These are phyloP conservation scores for Fusarium setosum DNA, from an alignment of 2,329 filamentous ascomycete species.

Conservation along the genomic window DNA sequence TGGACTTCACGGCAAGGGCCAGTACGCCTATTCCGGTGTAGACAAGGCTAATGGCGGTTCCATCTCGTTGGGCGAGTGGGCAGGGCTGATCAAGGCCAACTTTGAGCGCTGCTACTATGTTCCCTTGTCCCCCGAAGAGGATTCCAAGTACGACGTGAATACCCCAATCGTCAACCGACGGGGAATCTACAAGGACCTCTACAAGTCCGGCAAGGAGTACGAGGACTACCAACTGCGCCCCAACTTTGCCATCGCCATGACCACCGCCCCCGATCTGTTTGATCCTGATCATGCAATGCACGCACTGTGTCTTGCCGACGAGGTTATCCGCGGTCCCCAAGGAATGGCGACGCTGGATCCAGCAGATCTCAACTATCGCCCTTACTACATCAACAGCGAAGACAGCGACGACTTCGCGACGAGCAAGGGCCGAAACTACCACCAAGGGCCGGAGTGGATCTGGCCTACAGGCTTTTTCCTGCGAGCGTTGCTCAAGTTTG, in stretches of 20 bases:
- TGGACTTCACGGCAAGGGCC: slow-evolving; percentile 72
- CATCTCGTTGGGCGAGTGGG: slow-evolving; percentile 84
- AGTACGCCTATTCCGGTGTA: slow-evolving; percentile 80
- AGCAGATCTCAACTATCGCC: slow-evolving; percentile 89
- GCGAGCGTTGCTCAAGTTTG: slow-evolving; percentile 90
- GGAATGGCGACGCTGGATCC: slow-evolving; percentile 98
- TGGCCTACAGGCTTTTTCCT: slow-evolving; percentile 98
- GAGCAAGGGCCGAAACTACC: slow-evolving; percentile 95
- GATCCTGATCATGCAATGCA: slow-evolving; percentile 80
- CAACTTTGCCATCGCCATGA: slow-evolving; percentile 97
- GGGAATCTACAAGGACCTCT: slow-evolving; percentile 98
- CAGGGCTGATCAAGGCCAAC: slow-evolving; percentile 79
- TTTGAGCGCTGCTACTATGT: slow-evolving; percentile 96
- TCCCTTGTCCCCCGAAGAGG: slow-evolving; percentile 75
- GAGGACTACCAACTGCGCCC: slow-evolving; percentile 96
- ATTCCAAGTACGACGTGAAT: slow-evolving; percentile 84
- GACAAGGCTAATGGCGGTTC: slow-evolving; percentile 68
- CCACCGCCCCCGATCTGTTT: slow-evolving; percentile 90
- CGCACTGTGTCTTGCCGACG: slow-evolving; percentile 84
- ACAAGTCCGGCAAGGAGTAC: slow-evolving; percentile 92
- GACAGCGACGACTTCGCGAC: slow-evolving; percentile 93
- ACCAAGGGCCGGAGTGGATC: slow-evolving; percentile 97
- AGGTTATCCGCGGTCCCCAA: slow-evolving; percentile 82
- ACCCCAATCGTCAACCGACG: slow-evolving; percentile 83
- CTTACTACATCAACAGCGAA: slow-evolving; percentile 94